Evolutionary conservation across 2,329 filamentous ascomycete genomes (phyloP), one percentile per base, ranked within the genome.

Genomic region (Rhynchosporium agropyri): DNA sequence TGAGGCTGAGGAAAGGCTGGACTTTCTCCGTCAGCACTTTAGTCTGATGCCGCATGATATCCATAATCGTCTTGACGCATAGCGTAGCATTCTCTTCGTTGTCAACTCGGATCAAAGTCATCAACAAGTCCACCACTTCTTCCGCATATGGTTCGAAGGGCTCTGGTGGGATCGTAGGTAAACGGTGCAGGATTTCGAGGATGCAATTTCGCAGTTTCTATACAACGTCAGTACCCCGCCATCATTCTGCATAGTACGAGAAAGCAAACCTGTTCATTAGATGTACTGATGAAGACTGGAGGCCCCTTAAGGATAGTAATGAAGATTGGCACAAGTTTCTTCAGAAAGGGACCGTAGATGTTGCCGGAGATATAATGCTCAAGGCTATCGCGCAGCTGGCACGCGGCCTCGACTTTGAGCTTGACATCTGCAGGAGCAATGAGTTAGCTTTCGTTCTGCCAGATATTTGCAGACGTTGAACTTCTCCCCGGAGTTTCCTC

Each of bases 41-140:
- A 62, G 89, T 86, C 77, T 98, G 94, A 74, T 97, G 92, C 55
- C 95, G 88, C 83, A 96, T 92, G 68, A 98, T 89, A 74, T 99
- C 95, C 80, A 97, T 97, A 58, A 96, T 92, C 13, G 94, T 96
- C 81, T 99, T 99, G 79, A 99, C 92, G 75, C 94, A 97, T 66
- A 99, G 80, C n/a, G 96, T 92, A 2, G 94, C 95, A 81, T 99
- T 99, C 67, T 99, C 95, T 78, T 99, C 95, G 72, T 99, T 99
- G 77, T 99, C 95, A 48, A 87, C 89, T 69, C 89, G 88, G 64
- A 98, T 92, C 63, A 99, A 80, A 60, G 86, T 84, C 87, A 98
- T 94, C 67, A 98, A 83, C 68, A 96, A 83, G 74, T 97, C 93
- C 64, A 97, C 91, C 65, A 96, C 88, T 74, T 96, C 91, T 68